Evolutionary conservation across 805 yeast genomes (phyloP), one percentile per base, ranked within the genome.

Genomic region (Ogataea pignaliae): DNA sequence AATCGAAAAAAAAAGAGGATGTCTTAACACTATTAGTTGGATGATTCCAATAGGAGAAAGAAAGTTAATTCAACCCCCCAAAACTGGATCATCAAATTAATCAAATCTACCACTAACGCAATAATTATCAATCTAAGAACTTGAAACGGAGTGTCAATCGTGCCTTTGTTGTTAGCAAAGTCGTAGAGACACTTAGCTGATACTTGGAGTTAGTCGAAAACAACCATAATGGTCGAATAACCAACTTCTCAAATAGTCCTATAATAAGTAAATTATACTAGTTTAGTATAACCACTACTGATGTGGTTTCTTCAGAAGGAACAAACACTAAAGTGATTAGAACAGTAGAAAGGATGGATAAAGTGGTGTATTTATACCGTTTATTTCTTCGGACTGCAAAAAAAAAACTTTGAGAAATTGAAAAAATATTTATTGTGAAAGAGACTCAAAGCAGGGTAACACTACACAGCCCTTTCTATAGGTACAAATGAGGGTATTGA

Each of bases 261-360:
- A 73, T 61, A 56, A 57, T 56, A 51, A 61, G 61, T 78, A 78
- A 79, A 80, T 74, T 61, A 71, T 71, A 73, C 77, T 71, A 69
- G 79, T 75, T 76, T 80, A 81, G 86, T 78, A 80, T 79, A 81
- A 79, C 86, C 86, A 78, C 87, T 81, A 81, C 87, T 79, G 84
- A 81, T 81, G 71, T 75, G 53, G 54, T 46, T 59, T 57, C 57
- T 59, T 54, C 50, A 65, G 55, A 56, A 60, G 63, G 45, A 47
- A 44, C 50, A 42, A 28, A 21, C 26, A 34, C 11, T 13, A 28
- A 15, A 29, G 33, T 37, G 31, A 14, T 7, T 17, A 11, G 16
- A 14, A 10, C 16, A 15, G 17, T 35, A 17, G n/a, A 21, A 32
- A 34, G 37, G 21, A 26, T 34, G 39, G 30, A 15, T 26, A n/a